Base-by-base conservation (phyloP, 805 yeast species). In the Candida taoyuanica region DNA sequence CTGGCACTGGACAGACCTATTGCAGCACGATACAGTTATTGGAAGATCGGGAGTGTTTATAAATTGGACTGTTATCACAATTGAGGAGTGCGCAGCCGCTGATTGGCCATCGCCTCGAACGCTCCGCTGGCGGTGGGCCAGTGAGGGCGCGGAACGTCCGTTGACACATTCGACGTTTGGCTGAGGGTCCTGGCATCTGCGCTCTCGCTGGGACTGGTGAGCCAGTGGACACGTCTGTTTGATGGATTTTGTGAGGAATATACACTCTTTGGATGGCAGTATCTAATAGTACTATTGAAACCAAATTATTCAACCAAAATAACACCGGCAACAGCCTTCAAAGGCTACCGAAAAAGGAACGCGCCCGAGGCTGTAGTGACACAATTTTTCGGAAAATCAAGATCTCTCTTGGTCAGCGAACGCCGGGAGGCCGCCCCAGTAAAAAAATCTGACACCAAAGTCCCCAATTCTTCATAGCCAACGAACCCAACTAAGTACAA, bases 381-480 rank as follows among this genome's bases (percentile, higher is more conserved):
- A 28, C 30, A 28, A 28, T 28, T 28, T 28, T 28, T 15, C 30
- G 9, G 16, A 12, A 28, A 7, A n/a, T 25, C 28, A 14, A 28
- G 30, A 28, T 28, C 30, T 28, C 28, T n/a, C 28, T 25, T 15
- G 28, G n/a, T n/a, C 29, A 28, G 9, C 30, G 16, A 28, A 15
- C 30, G 18, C 8, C 30, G 30, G 18, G 18, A 13, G 29, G 9
- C 24, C 9, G 15, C 26, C 25, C 29, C 25, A 23, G 18, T 31
- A 20, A 33, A 33, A 38, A 39, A 39, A 38, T 13, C 42, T 37
- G 37, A 37, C 41, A 37, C 41, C 36, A 37, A 37, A 37, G 34
- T 7, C 27, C 18, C 18, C 15, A 21, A 9, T n/a, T 31, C 15
- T 17, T 20, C 29, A 5, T 17, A 17, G 5, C 17, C n/a, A n/a